A percentile compares a stretch with the other conserved stretches of the same genome.
Conservation (phyloP, 805 yeast genomes). For the Saccharomycopsis guyanensis region DNA sequence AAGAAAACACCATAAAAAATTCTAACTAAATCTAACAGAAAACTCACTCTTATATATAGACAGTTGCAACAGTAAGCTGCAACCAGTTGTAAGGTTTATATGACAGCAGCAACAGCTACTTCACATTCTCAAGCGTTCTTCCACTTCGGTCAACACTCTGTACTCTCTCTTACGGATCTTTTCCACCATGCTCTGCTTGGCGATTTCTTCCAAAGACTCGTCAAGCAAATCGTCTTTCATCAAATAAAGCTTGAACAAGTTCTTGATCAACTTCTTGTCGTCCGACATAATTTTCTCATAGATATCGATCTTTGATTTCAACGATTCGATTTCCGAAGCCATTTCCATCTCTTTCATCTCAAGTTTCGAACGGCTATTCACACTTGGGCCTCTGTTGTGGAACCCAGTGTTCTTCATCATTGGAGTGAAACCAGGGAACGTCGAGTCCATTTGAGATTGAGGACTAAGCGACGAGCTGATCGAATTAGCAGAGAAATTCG, state of each 20-base stretch:
- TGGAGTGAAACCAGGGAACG: background rate
- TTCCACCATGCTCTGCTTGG: conserved; percentile 1
- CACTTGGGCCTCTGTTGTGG: background rate
- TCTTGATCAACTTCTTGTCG: conserved; percentile 18
- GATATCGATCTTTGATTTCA: conserved; percentile 15
- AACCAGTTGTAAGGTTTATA: too few species aligned
- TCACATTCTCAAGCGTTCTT: conserved; percentile 16
- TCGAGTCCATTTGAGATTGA: conserved; percentile 3
- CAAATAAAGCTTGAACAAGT: conserved; percentile 19
- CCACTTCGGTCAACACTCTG: conserved; percentile 19
- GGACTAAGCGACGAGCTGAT: conserved; percentile 6
- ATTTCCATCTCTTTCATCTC: conserved; percentile 19
- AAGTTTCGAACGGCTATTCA: conserved; percentile 2
- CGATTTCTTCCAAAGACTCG: background rate
- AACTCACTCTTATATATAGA: too few species aligned
- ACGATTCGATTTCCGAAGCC: conserved; percentile 13
- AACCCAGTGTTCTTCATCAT: background rate
- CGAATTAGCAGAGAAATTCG: conserved; percentile 1
- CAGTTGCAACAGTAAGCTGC: too few species aligned
- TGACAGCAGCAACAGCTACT: too few species aligned
- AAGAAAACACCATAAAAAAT: too few species aligned
- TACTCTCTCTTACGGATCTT: conserved; percentile 15
- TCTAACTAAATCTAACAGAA: too few species aligned
- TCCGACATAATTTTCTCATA: conserved; percentile 17
- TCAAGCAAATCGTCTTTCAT: conserved; percentile 16